phyloP scores from a whole-genome alignment of 1,284 basidiomycete species.

The Cutaneotrichosporon spelunceum region DNA sequence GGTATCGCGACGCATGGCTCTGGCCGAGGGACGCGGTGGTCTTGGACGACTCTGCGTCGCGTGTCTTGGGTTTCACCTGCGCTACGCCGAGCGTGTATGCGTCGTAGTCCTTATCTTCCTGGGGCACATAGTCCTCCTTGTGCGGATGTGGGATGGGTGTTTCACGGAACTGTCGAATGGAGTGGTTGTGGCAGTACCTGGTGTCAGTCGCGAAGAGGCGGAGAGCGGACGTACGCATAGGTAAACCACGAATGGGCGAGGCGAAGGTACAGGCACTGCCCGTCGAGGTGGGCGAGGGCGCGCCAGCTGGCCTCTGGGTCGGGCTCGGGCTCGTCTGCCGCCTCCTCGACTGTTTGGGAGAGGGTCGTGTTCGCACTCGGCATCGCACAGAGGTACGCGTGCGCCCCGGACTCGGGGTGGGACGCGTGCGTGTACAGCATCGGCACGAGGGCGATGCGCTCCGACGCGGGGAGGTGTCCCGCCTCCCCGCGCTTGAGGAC shows the following conservation, averaged over 20 bases:
- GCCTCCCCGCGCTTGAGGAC: neutral
- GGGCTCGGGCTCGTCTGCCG: conserved; percentile 37
- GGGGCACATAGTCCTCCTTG: conserved; percentile 61
- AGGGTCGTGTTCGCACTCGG: conserved; percentile 36
- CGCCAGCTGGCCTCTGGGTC: conserved; percentile 45
- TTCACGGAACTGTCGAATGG: conserved; percentile 86
- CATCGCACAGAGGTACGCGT: conserved; percentile 48
- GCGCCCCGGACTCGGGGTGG: conserved; percentile 12
- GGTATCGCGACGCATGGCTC: conserved; percentile 62
- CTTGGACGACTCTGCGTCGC: conserved; percentile 18
- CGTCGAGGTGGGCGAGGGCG: conserved; percentile 53
- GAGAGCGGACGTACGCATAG: conserved; percentile 60
- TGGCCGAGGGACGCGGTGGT: conserved; percentile 33
- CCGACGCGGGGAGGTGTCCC: neutral
- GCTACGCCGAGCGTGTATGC: conserved; percentile 49
- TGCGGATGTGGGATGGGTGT: conserved; percentile 59
- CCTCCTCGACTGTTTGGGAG: conserved; percentile 26
- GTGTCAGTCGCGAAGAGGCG: neutral
- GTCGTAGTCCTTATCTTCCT: conserved; percentile 64
- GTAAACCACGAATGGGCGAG: conserved; percentile 73
- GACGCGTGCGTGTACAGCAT: conserved; percentile 33
- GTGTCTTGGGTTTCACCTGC: conserved; percentile 16
- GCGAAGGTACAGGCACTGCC: conserved; percentile 51
- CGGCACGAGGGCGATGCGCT: conserved; percentile 20
- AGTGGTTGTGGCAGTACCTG: conserved; percentile 79